These are phyloP conservation scores for Claviceps pazoutovae DNA, from an alignment of 2,329 filamentous ascomycete species.

Conservation along the genomic window DNA sequence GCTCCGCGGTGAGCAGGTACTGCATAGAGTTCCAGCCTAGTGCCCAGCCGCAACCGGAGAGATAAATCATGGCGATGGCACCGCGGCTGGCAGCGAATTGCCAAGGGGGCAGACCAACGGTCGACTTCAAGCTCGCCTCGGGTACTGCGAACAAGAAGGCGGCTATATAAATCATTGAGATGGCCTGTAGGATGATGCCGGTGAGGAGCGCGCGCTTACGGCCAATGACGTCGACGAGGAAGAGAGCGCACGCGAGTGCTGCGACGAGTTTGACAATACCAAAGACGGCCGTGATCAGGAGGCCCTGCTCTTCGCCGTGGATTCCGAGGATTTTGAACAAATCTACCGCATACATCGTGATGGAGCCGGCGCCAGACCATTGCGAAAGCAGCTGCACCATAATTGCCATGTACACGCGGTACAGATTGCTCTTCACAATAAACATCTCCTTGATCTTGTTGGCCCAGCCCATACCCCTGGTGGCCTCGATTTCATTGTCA, in stretches of 20 bases:
- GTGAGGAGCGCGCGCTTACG: constrained; percentile 52
- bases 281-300: constrained; percentile 63
- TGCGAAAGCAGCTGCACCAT: constrained; percentile 60
- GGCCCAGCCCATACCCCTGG: constrained; percentile 46
- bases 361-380: constrained; percentile 59
- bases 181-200: constrained; percentile 45
- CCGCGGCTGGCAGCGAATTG: constrained; percentile 47
- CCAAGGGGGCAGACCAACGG: constrained; percentile 29
- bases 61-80: constrained; percentile 60
- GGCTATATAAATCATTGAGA: constrained; percentile 50
- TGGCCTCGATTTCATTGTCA: constrained; percentile 59
- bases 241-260: constrained; percentile 55
- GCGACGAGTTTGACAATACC: constrained; percentile 60
- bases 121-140: constrained; percentile 34
- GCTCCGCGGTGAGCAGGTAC: constrained; percentile 63
- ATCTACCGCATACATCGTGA: constrained; percentile 64
- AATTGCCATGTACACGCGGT: constrained; percentile 55
- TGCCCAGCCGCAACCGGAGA: constrained; percentile 56
- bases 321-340: constrained; percentile 62
- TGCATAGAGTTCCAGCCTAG: constrained; percentile 65
- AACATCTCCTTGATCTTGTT: constrained; percentile 58
- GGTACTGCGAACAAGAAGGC: constrained; percentile 50
- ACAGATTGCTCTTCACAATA: constrained; percentile 52
- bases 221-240: constrained; percentile 67
- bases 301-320: constrained; percentile 50